These are phyloP conservation scores for Marasmius sp. DNA, from an alignment of 1,284 basidiomycete species.

Conservation along the genomic window DNA sequence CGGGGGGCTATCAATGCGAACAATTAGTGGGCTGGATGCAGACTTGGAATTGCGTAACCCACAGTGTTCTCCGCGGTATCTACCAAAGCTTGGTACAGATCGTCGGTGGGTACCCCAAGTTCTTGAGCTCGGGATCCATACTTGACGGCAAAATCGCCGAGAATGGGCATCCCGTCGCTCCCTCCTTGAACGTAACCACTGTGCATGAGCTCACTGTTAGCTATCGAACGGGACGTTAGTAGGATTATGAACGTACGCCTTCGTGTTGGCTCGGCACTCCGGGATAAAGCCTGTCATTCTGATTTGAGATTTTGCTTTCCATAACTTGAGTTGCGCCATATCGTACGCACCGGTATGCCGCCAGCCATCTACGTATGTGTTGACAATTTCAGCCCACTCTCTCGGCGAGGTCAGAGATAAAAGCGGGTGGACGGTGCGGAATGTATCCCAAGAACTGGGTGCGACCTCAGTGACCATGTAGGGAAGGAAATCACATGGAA, in stretches of 20 bases:
- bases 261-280: conserved; percentile 48
- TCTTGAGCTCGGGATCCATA: conserved; percentile 35
- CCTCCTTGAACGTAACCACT: conserved; percentile 52
- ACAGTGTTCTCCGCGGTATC: conserved; percentile 53
- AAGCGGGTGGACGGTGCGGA: conserved; percentile 47
- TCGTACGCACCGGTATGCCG: conserved; percentile 36
- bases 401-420: conserved; percentile 41
- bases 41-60: conserved; percentile 10
- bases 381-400: conserved; percentile 47
- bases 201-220: not conserved
- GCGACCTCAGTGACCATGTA: not conserved
- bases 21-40: not conserved
- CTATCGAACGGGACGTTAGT: not conserved
- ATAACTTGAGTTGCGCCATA: not conserved
- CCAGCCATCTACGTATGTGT: conserved; percentile 51
- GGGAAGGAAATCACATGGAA: not conserved
- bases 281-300: conserved; percentile 40
- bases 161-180: conserved; percentile 48
- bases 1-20: conserved; percentile 34
- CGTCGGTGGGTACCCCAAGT: conserved; percentile 42
- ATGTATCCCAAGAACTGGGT: conserved; percentile 51
- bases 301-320: not conserved
- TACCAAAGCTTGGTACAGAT: conserved; percentile 48
- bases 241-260: conserved; percentile 34
- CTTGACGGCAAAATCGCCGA: conserved; percentile 51